Percentiles rank a stretch among this genome's conserved stretches.
Evolutionary conservation across 495 filamentous ascomycete species (phyloP).

Genomic region (Penicillium verhagenii): DNA sequence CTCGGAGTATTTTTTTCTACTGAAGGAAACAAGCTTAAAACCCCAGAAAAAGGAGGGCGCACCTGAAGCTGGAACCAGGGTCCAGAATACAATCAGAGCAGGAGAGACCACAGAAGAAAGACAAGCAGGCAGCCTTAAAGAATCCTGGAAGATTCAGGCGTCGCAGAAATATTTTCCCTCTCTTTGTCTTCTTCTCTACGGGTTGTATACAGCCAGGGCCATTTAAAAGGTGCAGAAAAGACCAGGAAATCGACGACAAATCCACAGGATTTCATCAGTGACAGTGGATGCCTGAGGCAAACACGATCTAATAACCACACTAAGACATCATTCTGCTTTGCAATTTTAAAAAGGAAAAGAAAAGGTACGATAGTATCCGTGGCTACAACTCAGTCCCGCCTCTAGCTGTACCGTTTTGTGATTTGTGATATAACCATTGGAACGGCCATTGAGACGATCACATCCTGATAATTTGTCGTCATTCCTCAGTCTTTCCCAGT

Average conservation of each 20-base stretch:
- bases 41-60: slow-evolving; percentile 15
- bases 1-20: slow-evolving; percentile 19
- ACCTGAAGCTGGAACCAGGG: slow-evolving; percentile 18
- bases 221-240: slow-evolving; percentile 1
- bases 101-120: slow-evolving; percentile 2
- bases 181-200: background rate
- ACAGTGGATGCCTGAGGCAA: slow-evolving; percentile 1
- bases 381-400: background rate
- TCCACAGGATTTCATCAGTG: background rate
- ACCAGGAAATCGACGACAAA: background rate
- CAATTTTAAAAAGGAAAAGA: background rate
- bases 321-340: background rate
- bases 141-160: background rate
- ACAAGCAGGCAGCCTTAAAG: background rate
- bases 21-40: slow-evolving; percentile 31
- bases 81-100: slow-evolving; percentile 13
- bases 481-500: background rate
- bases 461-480: slow-evolving; percentile 3
- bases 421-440: background rate
- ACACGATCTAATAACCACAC: background rate
- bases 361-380: slow-evolving; percentile 1
- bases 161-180: background rate
- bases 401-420: background rate
- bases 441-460: background rate
- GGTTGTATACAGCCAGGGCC: slow-evolving; percentile 1